Evolutionary conservation across 169 alveolate species (phyloP).

Genomic region (Ichthyophthirius multifiliis): DNA sequence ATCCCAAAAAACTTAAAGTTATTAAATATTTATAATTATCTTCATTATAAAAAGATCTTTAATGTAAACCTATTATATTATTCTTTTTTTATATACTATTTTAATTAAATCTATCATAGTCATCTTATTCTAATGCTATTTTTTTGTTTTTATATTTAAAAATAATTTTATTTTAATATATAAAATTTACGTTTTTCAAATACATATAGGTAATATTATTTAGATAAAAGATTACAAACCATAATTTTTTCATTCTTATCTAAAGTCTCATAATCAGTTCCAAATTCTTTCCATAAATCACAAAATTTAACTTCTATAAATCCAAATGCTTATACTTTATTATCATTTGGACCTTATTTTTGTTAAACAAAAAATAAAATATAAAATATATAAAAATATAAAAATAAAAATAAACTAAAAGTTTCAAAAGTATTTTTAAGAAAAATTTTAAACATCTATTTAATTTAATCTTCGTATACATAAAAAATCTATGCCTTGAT

Average conservation of each 20-base stretch:
- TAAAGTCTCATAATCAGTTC: background rate
- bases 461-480: background rate
- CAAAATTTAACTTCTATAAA: background rate
- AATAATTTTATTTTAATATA: background rate
- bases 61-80: background rate
- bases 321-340: background rate
- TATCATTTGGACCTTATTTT: background rate
- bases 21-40: background rate
- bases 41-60: background rate
- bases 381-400: background rate
- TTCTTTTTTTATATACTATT: background rate
- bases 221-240: background rate
- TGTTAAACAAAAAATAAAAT: background rate
- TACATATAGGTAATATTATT: background rate
- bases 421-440: conserved; percentile 1
- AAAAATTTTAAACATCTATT: background rate
- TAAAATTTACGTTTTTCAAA: background rate
- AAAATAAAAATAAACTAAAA: background rate
- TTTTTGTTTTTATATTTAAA: background rate
- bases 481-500: background rate
- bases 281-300: conserved; percentile 5
- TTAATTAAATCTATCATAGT: background rate
- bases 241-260: background rate
- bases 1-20: background rate
- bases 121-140: background rate